Base-by-base conservation (phyloP, 2,329 filamentous ascomycete species). In the Periglandula ipomoeae region DNA sequence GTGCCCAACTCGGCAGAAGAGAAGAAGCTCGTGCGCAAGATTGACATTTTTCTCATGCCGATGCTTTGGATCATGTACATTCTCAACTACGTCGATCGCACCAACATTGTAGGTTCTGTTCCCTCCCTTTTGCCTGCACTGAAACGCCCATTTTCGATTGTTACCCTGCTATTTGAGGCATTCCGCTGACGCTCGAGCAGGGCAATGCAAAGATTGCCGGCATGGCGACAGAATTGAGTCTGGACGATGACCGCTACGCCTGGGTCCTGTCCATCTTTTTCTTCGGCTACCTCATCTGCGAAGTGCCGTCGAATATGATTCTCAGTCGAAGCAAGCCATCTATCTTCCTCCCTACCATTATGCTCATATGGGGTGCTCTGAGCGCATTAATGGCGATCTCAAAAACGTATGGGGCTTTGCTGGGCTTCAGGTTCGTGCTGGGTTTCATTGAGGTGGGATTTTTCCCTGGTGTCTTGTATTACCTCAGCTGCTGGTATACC, bases 231-330 rank as follows among this genome's bases (percentile, higher is more conserved):
- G 48, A 37, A 4, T 45, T 52, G 22, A 30, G 45, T 8, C 44
- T 52, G 2, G 44, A 42, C 26, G 44, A 39, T 6, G 30, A 26
- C 41, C 32, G 43, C 24, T 52, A 52, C 45, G 44, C 51, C 6
- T 37, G 44, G 24, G 51, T 41, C 19, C 45, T 52, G 3, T 46
- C 48, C 22, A 46, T 52, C 34, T 52, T 57, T 44, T 83, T 49
- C 26, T 15, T 45, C 24, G 34, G 47, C 22, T 49, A 49, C 23
- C 30, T 49, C 32, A 10, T 42, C 17, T 81, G 81, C 52, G 81
- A 84, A 58, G 72, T 74, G 0, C 58, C 81, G 27, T 82, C 79
- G 26, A 85, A 85, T 56, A 65, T 84, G 37, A 62, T 85, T 13
- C 72, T 85, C 44, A 85, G 34, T 22, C 45, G 51, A 13, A 52